phyloP scores from a whole-genome alignment of 1,284 basidiomycete species.

The Naganishia liquefaciens region DNA sequence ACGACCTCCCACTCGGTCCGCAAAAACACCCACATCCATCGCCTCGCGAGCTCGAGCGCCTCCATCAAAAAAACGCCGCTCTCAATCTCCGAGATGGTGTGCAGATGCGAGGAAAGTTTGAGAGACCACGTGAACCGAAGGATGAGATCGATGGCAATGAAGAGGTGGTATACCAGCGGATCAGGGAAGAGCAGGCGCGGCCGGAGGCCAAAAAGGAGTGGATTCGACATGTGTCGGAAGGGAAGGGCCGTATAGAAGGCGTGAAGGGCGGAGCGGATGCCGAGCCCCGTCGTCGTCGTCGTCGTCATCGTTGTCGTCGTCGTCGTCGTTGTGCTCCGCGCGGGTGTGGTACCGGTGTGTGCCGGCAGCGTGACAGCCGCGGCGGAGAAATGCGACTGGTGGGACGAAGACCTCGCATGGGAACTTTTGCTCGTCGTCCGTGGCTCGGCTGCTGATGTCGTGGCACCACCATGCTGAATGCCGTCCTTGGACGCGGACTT shows the following conservation, averaged over 20 bases:
- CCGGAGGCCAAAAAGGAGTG: conserved; percentile 66
- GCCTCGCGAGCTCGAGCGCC: conserved; percentile 78
- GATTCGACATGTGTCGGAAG: conserved; percentile 36
- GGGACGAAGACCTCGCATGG: conserved; percentile 9
- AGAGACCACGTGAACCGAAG: conserved; percentile 93
- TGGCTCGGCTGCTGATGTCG: neutral
- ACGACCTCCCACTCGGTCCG: conserved; percentile 93
- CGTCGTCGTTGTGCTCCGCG: conserved; percentile 34
- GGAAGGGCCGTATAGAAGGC: conserved; percentile 9
- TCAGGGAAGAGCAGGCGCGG: conserved; percentile 72
- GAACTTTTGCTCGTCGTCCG: neutral
- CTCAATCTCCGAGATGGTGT: conserved; percentile 78
- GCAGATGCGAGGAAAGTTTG: conserved; percentile 84
- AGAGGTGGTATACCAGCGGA: conserved; percentile 75
- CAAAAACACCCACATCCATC: conserved; percentile 97
- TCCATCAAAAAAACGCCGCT: conserved; percentile 86
- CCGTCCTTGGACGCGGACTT: no score
- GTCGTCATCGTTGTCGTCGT: neutral
- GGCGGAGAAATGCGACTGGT: conserved; percentile 45
- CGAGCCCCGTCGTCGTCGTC: neutral
- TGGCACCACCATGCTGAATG: no score
- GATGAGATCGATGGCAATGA: conserved; percentile 80
- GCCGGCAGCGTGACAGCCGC: no score
- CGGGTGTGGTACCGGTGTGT: no score
- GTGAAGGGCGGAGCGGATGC: neutral